A percentile compares a stretch with the other conserved stretches of the same genome.
These are phyloP conservation scores for Jamesozyma piceae DNA, from an alignment of 805 yeast genomes.

Conservation along the genomic window DNA sequence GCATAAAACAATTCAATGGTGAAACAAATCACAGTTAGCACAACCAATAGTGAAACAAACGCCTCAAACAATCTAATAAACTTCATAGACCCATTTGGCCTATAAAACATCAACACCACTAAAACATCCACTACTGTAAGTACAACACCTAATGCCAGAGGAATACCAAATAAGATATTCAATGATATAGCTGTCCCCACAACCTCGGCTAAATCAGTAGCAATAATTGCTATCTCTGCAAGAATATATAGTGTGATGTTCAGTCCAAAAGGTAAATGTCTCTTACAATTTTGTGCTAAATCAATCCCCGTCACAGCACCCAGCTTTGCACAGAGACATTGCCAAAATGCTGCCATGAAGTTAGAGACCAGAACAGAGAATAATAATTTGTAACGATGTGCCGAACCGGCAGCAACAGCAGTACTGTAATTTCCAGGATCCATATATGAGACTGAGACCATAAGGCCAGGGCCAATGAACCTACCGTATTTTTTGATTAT, in stretches of 20 bases:
- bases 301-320: slow-evolving; percentile 94
- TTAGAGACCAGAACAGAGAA: slow-evolving; percentile 75
- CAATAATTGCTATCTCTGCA: slow-evolving; percentile 86
- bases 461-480: slow-evolving; percentile 89
- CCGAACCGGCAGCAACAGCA: slow-evolving; percentile 89
- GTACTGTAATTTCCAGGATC: slow-evolving; percentile 97
- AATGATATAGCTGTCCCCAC: slow-evolving; percentile 95
- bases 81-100: slow-evolving; percentile 72
- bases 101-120: slow-evolving; percentile 76
- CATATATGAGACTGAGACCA: slow-evolving; percentile 93
- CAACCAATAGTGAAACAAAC: slow-evolving; percentile 66
- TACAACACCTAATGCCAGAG: slow-evolving; percentile 74
- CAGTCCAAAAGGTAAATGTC: slow-evolving; percentile 54
- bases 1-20: slow-evolving; percentile 67
- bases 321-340: slow-evolving; percentile 71
- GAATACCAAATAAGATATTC: slow-evolving; percentile 71
- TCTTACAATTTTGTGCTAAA: slow-evolving; percentile 77
- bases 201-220: slow-evolving; percentile 94
- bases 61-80: slow-evolving; percentile 74
- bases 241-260: slow-evolving; percentile 58
- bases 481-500: slow-evolving; percentile 40
- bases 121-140: slow-evolving; percentile 80
- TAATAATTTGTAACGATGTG: slow-evolving; percentile 66
- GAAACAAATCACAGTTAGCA: slow-evolving; percentile 80
- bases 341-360: slow-evolving; percentile 78